Base-by-base conservation (phyloP, 2,329 filamentous ascomycete genomes). In the Hysterium pulicare region DNA sequence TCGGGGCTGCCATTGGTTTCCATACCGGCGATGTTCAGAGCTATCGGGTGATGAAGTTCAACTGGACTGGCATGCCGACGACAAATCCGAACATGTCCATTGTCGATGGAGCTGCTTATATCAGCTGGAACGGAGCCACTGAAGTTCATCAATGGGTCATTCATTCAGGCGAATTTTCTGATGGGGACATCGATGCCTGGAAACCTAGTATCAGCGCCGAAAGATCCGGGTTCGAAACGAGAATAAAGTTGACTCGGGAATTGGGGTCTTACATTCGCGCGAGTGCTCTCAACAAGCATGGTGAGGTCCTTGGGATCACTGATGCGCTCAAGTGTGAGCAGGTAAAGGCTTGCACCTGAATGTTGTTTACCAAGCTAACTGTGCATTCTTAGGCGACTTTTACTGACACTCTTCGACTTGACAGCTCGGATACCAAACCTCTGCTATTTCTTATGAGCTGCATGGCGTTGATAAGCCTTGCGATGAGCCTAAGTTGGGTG, bases 21-120 rank as follows among this genome's bases (percentile, higher is more conserved):
- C 53, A 47, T 26, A 42, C 20, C 57, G n/a, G 59, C 62, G 22
- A 58, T 15, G 55, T 62, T 9, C 62, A 65, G 33, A 59, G 51
- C 16, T 68, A 68, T 41, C 63, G 64, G 21, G 57, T 56, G 10
- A 62, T 51, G 41, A 64, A 66, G 38, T 39, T 41, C 16, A 22
- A 26, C 19, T 54, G 51, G 49, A 41, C 35, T 3, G 51, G 49
- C 7, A 32, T 20, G 3, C 49, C 51, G 1, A 19, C 3, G 6
- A 46, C 45, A 6, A 39, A 32, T 5, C 49, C 51, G 3, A 41
- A 38, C 38, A 24, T 54, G 17, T 23, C 33, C 3, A 16, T 43
- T 21, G 45, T 43, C 5, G 41, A 46, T 16, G 30, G 24, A 3
- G 34, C 31, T 16, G 37, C 42, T 2, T 54, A 41, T 38, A 39